Evolutionary conservation across 331 rosid species (phyloP).

Genomic region (Stylosanthes scabra): DNA sequence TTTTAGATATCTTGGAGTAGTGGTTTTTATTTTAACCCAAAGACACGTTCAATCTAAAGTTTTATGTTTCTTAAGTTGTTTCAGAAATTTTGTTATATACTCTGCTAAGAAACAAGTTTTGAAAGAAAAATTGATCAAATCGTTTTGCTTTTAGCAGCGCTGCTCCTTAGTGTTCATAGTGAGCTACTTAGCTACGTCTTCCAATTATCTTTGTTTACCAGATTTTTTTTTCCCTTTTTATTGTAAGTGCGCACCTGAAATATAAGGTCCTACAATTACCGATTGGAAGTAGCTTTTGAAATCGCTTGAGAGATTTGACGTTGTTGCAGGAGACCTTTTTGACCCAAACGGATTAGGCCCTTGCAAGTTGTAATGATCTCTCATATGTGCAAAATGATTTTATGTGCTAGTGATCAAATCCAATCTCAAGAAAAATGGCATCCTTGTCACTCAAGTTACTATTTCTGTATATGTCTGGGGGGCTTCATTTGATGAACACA

Average conservation of each 20-base stretch:
- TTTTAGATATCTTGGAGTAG: neutral
- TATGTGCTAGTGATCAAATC: conserved; percentile 16
- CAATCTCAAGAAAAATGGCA: conserved; percentile 13
- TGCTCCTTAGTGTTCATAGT: too few species aligned
- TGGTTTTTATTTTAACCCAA: conserved; percentile 10
- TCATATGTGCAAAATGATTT: neutral
- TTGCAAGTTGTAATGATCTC: neutral
- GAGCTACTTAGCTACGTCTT: too few species aligned
- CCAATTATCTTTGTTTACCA: too few species aligned
- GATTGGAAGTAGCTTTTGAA: neutral
- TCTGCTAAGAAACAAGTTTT: conserved; percentile 6
- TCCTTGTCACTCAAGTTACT: conserved; percentile 33
- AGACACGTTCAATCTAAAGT: conserved; percentile 16
- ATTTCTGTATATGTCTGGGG: neutral
- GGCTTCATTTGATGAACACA: neutral
- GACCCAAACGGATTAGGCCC: neutral
- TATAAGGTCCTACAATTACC: too few species aligned
- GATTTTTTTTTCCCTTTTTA: too few species aligned
- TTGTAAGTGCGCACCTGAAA: too few species aligned
- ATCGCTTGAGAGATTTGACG: conserved; percentile 7
- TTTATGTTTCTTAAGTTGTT: conserved; percentile 7
- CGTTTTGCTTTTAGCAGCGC: neutral
- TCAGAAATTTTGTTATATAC: conserved; percentile 34
- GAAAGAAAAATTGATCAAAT: neutral
- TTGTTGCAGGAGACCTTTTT: neutral